Evolutionary conservation across 1,284 basidiomycete species (phyloP), one percentile per base, ranked within the genome.

Genomic region (Ganoderma resinaceum): DNA sequence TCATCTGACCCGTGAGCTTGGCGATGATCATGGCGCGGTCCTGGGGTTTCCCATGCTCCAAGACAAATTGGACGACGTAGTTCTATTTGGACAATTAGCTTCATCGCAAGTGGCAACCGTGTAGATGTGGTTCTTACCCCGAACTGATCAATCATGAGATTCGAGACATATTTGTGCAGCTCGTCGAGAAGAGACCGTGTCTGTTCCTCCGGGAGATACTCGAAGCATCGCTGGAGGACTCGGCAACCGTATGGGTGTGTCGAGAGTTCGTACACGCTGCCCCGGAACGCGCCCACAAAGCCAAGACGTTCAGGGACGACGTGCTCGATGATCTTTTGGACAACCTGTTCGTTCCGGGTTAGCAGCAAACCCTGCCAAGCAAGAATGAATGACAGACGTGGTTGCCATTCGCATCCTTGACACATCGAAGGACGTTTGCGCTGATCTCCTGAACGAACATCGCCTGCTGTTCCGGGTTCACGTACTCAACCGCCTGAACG

Each of bases 211-310:
- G 91, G 88, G 49, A 98, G 85, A 75, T 95, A 89, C 78, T 98
- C 96, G 69, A 99, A 91, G 77, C 94, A 95, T 65, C 96, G 87
- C 80, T 99, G 98, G 26, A 99, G 86, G 18, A 99, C 98, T 11
- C 98, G 91, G 77, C 98, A 99, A 0, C 96, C 96, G 75, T 97
- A 99, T 1, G 95, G 92, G 78, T 99, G 96, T 0, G 91, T 93
- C 1, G 96, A 91, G 26, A 99, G 84, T 65, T 92, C 89, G 70
- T 89, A 88, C n/a, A 98, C 94, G 73, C 93, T 91, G 4, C 94
- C 94, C 14, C 87, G 84, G 85, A 99, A 98, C 0, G 87, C 84
- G 61, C 87, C 82, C 65, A 97, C 87, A 76, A 98, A 95, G 2
- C 83, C 86, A 49, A 97, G 84, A n/a, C 89, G 87, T 40, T 93